A percentile compares a stretch with the other conserved stretches of the same genome.
Conservation (phyloP, 176 grass and related monocot species). For the Bothriochloa decipiens region DNA sequence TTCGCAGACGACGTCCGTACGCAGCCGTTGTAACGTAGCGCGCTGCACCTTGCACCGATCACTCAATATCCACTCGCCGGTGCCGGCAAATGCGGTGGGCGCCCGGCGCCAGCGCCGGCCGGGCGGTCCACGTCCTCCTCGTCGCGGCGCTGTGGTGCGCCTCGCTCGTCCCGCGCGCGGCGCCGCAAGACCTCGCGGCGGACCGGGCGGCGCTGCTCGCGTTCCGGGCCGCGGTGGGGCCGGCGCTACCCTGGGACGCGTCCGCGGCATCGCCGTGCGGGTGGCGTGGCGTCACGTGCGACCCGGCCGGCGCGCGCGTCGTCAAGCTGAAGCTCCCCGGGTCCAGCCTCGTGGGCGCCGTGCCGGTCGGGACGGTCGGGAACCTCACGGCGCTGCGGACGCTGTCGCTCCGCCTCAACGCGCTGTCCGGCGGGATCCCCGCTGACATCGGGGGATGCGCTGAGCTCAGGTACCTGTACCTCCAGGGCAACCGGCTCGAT, state of each 20-base stretch:
- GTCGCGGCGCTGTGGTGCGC: neutral
- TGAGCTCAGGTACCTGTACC: conserved; percentile 50
- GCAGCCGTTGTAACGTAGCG: neutral
- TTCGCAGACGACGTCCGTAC: neutral
- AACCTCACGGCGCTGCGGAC: conserved; percentile 66
- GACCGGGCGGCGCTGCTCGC: conserved; percentile 73
- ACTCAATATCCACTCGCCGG: neutral
- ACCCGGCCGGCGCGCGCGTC: conserved; percentile 44
- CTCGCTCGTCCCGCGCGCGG: neutral
- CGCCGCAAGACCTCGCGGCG: conserved; percentile 41
- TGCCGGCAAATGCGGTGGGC: conserved; percentile 20
- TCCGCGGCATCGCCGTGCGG: conserved; percentile 43
- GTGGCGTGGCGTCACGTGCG: conserved; percentile 73
- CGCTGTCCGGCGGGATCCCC: conserved; percentile 64
- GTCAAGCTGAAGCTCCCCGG: conserved; percentile 54
- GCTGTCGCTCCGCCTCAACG: conserved; percentile 72
- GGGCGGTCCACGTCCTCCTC: neutral
- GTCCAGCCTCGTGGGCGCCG: conserved; percentile 21
- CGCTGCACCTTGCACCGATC: neutral
- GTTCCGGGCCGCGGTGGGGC: conserved; percentile 54
- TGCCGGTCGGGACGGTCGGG: conserved; percentile 49
- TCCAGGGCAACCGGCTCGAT: conserved; percentile 51
- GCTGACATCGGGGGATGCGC: conserved; percentile 55
- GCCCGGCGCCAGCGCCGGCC: neutral
- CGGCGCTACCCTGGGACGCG: conserved; percentile 42